Conservation (phyloP, 805 yeast species). For the Lipomyces yamadae region DNA sequence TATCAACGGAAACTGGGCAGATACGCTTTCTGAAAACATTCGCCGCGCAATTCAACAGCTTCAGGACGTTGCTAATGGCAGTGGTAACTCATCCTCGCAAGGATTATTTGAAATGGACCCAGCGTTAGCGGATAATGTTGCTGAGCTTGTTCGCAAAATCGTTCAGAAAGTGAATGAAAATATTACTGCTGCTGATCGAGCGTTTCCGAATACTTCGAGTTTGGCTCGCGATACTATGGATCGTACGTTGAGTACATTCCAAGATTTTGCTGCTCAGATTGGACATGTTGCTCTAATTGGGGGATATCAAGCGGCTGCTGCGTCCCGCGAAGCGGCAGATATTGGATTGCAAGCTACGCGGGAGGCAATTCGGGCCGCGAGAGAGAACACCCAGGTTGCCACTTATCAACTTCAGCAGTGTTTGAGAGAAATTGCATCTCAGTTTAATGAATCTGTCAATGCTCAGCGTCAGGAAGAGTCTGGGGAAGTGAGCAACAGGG, state of each 20-base stretch:
- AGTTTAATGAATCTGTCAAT: conserved; percentile 11
- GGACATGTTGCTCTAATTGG: conserved; percentile 28
- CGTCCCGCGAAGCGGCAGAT: conserved; percentile 22
- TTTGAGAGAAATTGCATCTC: conserved; percentile 19
- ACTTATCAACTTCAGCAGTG: conserved; percentile 26
- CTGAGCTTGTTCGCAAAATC: conserved; percentile 27
- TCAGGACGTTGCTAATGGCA: conserved; percentile 19
- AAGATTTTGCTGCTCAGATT: conserved; percentile 28
- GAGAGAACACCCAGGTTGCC: conserved; percentile 25
- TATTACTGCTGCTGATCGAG: conserved; percentile 10
- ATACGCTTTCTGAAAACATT: conserved; percentile 20
- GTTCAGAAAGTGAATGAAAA: conserved; percentile 20
- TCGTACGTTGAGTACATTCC: conserved; percentile 22
- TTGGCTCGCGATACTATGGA: conserved; percentile 22
- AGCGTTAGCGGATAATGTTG: conserved; percentile 26
- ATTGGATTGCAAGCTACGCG: conserved; percentile 26
- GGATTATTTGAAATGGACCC: conserved; percentile 19
- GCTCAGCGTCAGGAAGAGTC: neutral
- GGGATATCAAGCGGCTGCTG: conserved; percentile 24
- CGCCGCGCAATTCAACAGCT: conserved; percentile 25
- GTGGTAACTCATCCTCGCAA: neutral
- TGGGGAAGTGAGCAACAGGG: neutral
- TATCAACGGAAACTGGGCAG: conserved; percentile 16
- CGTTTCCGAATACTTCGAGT: conserved; percentile 7
- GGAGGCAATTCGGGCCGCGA: conserved; percentile 27